Percentiles rank a stretch among this genome's conserved stretches.
phyloP scores from a whole-genome alignment of 108 stramenopile genomes.

The Nitzschia sp. region DNA sequence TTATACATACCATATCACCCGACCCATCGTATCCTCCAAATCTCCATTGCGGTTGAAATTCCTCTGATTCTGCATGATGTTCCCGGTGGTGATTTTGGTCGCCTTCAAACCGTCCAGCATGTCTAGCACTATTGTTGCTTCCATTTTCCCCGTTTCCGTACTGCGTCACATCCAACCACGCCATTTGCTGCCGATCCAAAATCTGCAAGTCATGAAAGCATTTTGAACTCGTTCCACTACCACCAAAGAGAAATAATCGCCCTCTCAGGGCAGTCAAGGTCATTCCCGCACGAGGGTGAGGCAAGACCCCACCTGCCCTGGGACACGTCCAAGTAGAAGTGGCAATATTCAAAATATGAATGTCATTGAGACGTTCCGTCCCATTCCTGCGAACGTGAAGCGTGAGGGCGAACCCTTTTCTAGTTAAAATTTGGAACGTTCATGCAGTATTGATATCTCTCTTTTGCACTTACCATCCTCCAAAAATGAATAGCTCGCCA shows the following conservation, averaged over 20 bases:
- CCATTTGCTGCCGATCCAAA: slow-evolving; percentile 86
- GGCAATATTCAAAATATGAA: slow-evolving; percentile 84
- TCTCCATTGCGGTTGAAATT: slow-evolving; percentile 5
- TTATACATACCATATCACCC: neutral
- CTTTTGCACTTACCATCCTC: slow-evolving; percentile 84
- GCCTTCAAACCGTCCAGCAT: slow-evolving; percentile 15
- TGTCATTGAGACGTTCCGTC: slow-evolving; percentile 82
- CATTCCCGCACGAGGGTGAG: slow-evolving; percentile 94
- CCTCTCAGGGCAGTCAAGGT: slow-evolving; percentile 86
- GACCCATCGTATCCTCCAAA: slow-evolving; percentile 16
- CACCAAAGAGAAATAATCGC: slow-evolving; percentile 90
- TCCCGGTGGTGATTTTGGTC: slow-evolving; percentile 17
- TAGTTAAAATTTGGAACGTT: too few relatives aligned
- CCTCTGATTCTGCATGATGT: slow-evolving; percentile 9
- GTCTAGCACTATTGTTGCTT: slow-evolving; percentile 13
- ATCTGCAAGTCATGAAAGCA: slow-evolving; percentile 94
- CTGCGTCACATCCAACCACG: slow-evolving; percentile 87
- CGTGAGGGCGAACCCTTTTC: too few relatives aligned
- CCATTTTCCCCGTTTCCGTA: slow-evolving; percentile 27
- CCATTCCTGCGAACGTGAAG: slow-evolving; percentile 55
- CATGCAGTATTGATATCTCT: too few relatives aligned
- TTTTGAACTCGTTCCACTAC: slow-evolving; percentile 82
- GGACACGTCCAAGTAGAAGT: slow-evolving; percentile 85
- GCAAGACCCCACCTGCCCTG: slow-evolving; percentile 67
- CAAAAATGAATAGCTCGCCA: slow-evolving; percentile 91